Base-by-base conservation (phyloP, 2,329 filamentous ascomycete genomes). In the Penicillium fuscoglaucum region DNA sequence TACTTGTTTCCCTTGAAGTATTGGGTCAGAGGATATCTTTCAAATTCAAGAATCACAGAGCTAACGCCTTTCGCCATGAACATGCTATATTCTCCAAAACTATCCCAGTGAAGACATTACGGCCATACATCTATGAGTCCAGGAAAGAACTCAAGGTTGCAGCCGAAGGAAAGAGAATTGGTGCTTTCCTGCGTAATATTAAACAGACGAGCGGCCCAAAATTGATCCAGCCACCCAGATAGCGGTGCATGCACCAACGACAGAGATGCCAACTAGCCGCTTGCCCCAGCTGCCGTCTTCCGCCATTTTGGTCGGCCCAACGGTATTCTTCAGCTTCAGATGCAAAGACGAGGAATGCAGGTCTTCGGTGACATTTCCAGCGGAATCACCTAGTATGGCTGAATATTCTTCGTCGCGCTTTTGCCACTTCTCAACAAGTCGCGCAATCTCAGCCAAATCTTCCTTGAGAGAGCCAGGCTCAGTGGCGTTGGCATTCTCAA, bases 371-470 rank as follows among this genome's bases (percentile, higher is more conserved):
- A 31, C 55, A 46, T 62, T 63, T 35, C 64, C 57, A 43, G 62
- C 48, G 1, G 66, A 62, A 44, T 67, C 65, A 52, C 68, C 61
- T 26, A 70, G 52, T 40, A 70, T 63, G 9, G 69, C 61, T 21
- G 69, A 62, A 58, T 72, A 72, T 45, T 74, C 70, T 44, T 71
- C 63, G 46, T 76, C 72, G n/a, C 72, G 72, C 49, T 67, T 66
- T 58, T 73, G 72, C 76, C 76, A 79, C 71, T 80, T 78, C 73
- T 90, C 76, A 33, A 85, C 82, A 65, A 87, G 78, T 52, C 75
- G 78, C 44, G 81, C 90, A 48, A 97, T 82, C n/a, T 87, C 85
- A 35, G 90, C 78, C 60, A 97, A 76, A 68, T 97, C 92, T 66
- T 93, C 88, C 61, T 79, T 79, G 75, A 84, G 79, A 24, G 70